Percentiles rank a stretch among this genome's conserved stretches.
Evolutionary conservation across 352 stramenopile genomes (phyloP).

Genomic region (Phytophthora constricta): DNA sequence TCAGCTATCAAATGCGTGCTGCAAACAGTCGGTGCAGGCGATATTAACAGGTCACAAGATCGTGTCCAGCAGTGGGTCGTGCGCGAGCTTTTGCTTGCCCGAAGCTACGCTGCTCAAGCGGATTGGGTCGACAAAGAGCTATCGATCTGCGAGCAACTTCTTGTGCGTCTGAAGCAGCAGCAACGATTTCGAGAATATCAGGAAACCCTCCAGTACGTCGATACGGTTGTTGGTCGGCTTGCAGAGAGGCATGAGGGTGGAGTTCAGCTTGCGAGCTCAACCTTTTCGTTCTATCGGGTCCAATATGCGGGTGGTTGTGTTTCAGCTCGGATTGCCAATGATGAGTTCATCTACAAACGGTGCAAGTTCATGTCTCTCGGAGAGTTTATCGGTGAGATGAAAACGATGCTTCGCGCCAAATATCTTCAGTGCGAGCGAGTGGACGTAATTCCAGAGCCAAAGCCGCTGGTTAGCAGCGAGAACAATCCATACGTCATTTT

Average conservation of each 20-base stretch:
- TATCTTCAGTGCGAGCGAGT: constrained; percentile 65
- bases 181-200: constrained; percentile 55
- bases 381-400: constrained; percentile 73
- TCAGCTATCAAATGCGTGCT: constrained; percentile 50
- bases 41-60: constrained; percentile 4
- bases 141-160: constrained; percentile 58
- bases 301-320: constrained; percentile 60
- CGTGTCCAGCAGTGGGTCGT: constrained; percentile 44
- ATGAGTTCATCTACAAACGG: constrained; percentile 82
- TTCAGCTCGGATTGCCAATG: constrained; percentile 39
- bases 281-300: constrained; percentile 65
- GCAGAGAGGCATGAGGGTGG: constrained; percentile 30
- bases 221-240: constrained; percentile 37
- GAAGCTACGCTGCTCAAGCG: constrained; percentile 49
- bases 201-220: constrained; percentile 53
- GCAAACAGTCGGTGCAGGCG: background rate
- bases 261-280: constrained; percentile 17
- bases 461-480: constrained; percentile 42
- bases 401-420: constrained; percentile 56
- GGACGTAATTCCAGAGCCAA: constrained; percentile 62
- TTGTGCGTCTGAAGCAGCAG: constrained; percentile 44
- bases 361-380: constrained; percentile 70
- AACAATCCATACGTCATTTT: constrained; percentile 68
- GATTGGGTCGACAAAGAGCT: constrained; percentile 62
- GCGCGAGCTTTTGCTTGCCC: constrained; percentile 47